Evolutionary conservation across 1,284 basidiomycete genomes (phyloP), one percentile per base, ranked within the genome.

Genomic region (Thecaphora thlaspeos): DNA sequence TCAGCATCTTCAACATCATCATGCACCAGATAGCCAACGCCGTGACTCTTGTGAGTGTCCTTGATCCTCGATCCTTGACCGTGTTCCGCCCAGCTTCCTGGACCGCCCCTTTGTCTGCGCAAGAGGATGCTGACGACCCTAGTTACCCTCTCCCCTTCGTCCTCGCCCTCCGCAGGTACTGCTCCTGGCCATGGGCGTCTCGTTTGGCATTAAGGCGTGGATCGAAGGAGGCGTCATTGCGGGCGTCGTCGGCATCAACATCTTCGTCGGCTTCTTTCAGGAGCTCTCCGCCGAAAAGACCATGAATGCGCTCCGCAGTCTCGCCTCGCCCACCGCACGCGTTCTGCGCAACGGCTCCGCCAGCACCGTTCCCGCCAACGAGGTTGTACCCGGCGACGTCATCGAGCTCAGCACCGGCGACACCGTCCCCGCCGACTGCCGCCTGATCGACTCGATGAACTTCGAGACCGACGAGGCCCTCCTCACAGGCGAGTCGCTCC

Each of bases 401-500:
- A 63, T 79, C 51, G 73, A 79, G 63, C 61, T 78, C 24, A 54
- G 47, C 37, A 70, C 67, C 12, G 75, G 75, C 24, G 73, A 76
- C 51, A 74, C 73, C 0, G 66, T 77, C 8, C 75, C 75, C 11
- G 75, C 72, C 32, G 75, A 77, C 39, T 58, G 71, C 49, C 68
- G 75, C 24, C 59, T 77, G 15, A 58, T 77, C 55, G 75, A 76
- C 48, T 61, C 68, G 36, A 73, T 68, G 64, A 76, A 77, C 58
- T 76, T 77, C 21, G 75, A 77, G 58, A 64, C 82, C 18, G 86
- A 87, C 55, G 86, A 87, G 71, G 84, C 85, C 4, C 81, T 87
- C 30, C 80, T 88, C n/a, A 88, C 86, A 1, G 87, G 86, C 45
- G 85, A 86, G 70, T 83, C 82, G 12, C 74, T 87, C 17, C 86